Base-by-base conservation (phyloP, 306 rosid genomes). In the Citrullus colocynthis region DNA sequence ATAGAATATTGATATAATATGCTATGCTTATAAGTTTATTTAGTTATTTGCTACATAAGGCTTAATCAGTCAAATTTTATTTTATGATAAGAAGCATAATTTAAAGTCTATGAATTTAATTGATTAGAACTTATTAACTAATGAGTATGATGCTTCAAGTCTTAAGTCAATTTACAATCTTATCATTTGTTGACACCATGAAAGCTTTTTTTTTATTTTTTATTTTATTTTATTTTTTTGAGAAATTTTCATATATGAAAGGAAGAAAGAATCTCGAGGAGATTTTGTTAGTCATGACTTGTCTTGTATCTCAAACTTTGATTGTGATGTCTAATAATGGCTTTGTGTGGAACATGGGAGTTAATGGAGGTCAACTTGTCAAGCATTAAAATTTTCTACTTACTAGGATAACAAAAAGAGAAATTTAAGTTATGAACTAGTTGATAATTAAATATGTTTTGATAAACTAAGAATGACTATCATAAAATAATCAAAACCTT, bases 301-400 rank as follows among this genome's bases (percentile, higher is more conserved):
- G 71, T 64, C 45, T 15, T 32, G 34, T 63, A 63, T 63, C 37
- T 63, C 45, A 34, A 48, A 63, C 11, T 63, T 64, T 64, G 71
- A 64, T 34, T 32, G 71, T 64, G 71, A 64, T 64, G 71, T 64
- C 48, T 64, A 32, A 64, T 64, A 64, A 64, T 64, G 71, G 24
- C 48, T 64, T 36, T 34, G 45, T 64, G 71, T 34, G 13, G 45
- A 24, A 17, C 45, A 32, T 34, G 37, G 45, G 21, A 63, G 45
- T 34, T 34, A 28, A 34, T 30, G 70, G 45, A 60, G 70, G 21
- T 63, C 66, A 61, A 5, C 37, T 30, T 62, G 42, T 58, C 63
- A 13, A 24, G 67, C 30, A 62, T 62, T 28, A 3, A 24, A 61
- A 61, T 61, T 61, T 61, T 60, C 66, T 3, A n/a, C 6, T 28